phyloP scores from a whole-genome alignment of 495 filamentous ascomycete genomes.

The Trypethelium eluteriae region DNA sequence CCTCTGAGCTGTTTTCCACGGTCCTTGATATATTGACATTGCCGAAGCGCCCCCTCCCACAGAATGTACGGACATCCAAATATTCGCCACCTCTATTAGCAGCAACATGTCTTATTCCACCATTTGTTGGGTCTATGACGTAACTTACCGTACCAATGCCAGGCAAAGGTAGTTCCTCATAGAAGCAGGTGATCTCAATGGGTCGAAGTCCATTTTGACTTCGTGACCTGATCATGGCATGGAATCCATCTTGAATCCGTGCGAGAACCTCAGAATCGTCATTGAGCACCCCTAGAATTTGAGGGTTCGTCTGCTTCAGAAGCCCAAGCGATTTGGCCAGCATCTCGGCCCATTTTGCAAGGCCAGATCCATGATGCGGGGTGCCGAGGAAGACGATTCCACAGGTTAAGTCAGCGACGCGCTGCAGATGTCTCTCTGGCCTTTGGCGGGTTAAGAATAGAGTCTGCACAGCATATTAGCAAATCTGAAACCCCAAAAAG shows the following conservation, averaged over 20 bases:
- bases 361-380: slow-evolving; percentile 16
- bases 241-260: slow-evolving; percentile 21
- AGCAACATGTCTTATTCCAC: no score
- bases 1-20: no score
- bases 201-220: neutral
- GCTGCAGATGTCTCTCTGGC: slow-evolving; percentile 11
- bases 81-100: no score
- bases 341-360: slow-evolving; percentile 15
- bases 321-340: slow-evolving; percentile 11
- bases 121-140: neutral
- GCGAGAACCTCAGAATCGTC: slow-evolving; percentile 22
- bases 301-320: slow-evolving; percentile 12
- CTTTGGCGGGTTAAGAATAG: neutral
- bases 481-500: neutral
- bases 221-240: slow-evolving; percentile 17
- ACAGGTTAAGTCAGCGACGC: slow-evolving; percentile 10
- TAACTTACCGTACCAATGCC: slow-evolving; percentile 17
- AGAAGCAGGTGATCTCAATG: slow-evolving; percentile 19
- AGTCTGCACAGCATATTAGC: neutral
- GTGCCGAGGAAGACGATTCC: slow-evolving; percentile 20
- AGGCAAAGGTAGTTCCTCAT: slow-evolving; percentile 15
- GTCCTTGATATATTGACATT: no score
- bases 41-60: no score
- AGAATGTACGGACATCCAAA: no score
- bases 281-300: slow-evolving; percentile 11